Conservation (phyloP, 345 rosid genomes). For the Chamaenerion angustifolium region DNA sequence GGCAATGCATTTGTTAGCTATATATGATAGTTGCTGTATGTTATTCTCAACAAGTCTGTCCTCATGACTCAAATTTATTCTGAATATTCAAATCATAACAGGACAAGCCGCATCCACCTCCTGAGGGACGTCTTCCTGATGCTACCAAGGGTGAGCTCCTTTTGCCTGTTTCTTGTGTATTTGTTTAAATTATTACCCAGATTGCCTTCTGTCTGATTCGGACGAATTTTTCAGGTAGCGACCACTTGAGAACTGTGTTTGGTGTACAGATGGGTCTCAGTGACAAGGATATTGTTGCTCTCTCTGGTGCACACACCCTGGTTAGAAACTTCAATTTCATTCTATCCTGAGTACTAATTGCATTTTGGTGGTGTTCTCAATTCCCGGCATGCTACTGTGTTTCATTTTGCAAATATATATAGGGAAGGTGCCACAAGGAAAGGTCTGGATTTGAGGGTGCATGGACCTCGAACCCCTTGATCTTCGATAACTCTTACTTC, state of each 20-base stretch:
- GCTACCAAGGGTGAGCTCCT: conserved; percentile 59
- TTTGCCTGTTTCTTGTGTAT: background rate
- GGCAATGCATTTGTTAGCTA: too few species aligned
- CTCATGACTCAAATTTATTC: background rate
- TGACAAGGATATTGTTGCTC: conserved; percentile 81
- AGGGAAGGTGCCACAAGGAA: conserved; percentile 96
- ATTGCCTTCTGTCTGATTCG: background rate
- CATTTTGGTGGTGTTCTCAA: background rate
- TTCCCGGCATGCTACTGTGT: background rate
- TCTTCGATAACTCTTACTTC: conserved; percentile 90
- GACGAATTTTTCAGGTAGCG: conserved; percentile 29
- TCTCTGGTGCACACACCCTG: conserved; percentile 95
- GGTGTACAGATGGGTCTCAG: conserved; percentile 62
- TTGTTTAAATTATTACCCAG: background rate
- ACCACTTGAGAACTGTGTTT: conserved; percentile 75
- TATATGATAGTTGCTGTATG: too few species aligned
- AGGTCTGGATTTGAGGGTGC: conserved; percentile 96
- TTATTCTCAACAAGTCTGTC: too few species aligned
- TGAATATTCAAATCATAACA: conserved; percentile 11
- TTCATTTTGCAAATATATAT: conserved; percentile 2
- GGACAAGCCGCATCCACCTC: conserved; percentile 91
- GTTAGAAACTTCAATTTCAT: conserved; percentile 21
- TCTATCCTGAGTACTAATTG: background rate
- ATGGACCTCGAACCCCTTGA: conserved; percentile 81
- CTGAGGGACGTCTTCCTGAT: conserved; percentile 96